These are phyloP conservation scores for Pecoramyces ruminantium DNA, from an alignment of 192 early-diverging fungal genomes.

Conservation along the genomic window DNA sequence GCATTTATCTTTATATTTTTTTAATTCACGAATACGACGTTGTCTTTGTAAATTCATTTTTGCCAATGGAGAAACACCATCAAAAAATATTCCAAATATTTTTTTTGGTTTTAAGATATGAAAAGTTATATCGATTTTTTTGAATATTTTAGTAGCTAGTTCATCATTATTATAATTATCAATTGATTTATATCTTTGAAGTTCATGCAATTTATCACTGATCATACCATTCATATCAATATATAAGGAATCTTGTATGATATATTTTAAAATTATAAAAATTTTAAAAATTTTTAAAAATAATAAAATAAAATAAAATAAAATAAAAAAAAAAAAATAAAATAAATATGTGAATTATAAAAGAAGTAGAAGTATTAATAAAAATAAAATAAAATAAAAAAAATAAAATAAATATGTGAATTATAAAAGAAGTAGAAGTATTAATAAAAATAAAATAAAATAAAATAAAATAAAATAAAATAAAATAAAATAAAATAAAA, in stretches of 20 bases:
- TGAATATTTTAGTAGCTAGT: not conserved
- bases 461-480: no score
- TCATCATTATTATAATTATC: not conserved
- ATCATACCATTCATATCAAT: not conserved
- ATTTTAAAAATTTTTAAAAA: no score
- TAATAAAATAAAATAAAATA: no score
- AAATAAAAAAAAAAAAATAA: no score
- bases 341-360: no score
- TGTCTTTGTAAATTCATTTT: not conserved
- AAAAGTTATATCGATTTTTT: not conserved
- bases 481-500: no score
- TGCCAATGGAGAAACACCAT: not conserved
- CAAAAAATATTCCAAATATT: not conserved
- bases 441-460: no score
- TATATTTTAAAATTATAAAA: no score
- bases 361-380: no score
- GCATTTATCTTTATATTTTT: not conserved
- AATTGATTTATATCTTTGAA: not conserved
- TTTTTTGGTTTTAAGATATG: not conserved
- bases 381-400: no score
- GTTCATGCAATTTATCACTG: not conserved
- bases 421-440: no score
- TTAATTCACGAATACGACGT: not conserved
- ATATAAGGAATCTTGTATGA: not conserved
- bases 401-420: no score